phyloP scores from a whole-genome alignment of 2,329 filamentous ascomycete species.

The Amauroascus verrucosus region DNA sequence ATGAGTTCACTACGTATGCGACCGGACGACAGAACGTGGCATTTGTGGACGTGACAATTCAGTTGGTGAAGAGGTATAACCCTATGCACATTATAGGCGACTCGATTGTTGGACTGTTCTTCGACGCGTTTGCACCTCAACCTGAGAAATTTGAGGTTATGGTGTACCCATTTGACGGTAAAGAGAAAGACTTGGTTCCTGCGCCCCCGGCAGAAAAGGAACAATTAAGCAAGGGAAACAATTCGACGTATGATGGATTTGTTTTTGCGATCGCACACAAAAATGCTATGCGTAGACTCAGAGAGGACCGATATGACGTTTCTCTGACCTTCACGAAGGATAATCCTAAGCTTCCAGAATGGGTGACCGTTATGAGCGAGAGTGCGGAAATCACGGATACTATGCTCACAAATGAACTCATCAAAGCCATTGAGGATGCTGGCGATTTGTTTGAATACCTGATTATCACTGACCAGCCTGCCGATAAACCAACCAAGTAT shows the following conservation, averaged over 20 bases:
- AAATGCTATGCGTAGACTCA: constrained; percentile 76
- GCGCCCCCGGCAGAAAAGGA: constrained; percentile 47
- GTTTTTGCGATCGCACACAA: constrained; percentile 96
- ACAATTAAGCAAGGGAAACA: constrained; percentile 49
- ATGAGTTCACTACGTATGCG: constrained; percentile 78
- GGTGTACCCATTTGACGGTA: constrained; percentile 84
- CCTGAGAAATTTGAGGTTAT: constrained; percentile 65
- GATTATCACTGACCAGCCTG: constrained; percentile 79
- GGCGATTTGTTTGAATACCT: constrained; percentile 78
- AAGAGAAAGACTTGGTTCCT: constrained; percentile 69
- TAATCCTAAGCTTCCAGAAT: constrained; percentile 73
- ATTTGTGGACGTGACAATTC: constrained; percentile 76
- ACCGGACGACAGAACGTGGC: constrained; percentile 88
- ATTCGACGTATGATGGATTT: constrained; percentile 70
- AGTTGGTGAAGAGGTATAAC: constrained; percentile 78
- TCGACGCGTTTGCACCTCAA: constrained; percentile 62
- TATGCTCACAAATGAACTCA: constrained; percentile 76
- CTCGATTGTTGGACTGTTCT: constrained; percentile 59
- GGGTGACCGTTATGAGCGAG: constrained; percentile 93
- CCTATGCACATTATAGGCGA: constrained; percentile 60
- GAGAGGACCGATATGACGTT: constrained; percentile 88
- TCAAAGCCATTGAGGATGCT: constrained; percentile 65
- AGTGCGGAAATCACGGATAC: constrained; percentile 86
- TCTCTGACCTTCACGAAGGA: constrained; percentile 92
- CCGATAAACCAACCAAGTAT: constrained; percentile 76